Evolutionary conservation across 768 basidiomycete species (phyloP).

Genomic region (Dioszegia aurantiaca): DNA sequence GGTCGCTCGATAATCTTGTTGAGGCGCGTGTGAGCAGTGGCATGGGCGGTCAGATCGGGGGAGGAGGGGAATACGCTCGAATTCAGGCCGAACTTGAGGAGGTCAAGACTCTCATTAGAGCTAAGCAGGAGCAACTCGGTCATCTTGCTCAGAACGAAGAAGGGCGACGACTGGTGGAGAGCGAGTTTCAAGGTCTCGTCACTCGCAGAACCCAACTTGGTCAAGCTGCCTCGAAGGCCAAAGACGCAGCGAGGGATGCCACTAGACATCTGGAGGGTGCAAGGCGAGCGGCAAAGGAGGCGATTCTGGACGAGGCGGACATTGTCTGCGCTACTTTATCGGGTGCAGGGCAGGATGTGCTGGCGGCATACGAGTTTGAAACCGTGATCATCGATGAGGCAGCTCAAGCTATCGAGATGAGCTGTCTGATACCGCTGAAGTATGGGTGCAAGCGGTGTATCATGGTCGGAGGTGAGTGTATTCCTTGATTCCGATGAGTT

Average conservation of each 20-base stretch:
- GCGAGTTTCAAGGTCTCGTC: constrained; percentile 68
- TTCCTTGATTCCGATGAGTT: constrained; percentile 14
- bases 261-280: constrained; percentile 76
- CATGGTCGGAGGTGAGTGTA: constrained; percentile 76
- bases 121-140: constrained; percentile 64
- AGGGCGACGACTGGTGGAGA: constrained; percentile 61
- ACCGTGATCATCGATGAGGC: constrained; percentile 98
- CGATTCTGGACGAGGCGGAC: constrained; percentile 83
- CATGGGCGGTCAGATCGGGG: constrained; percentile 49
- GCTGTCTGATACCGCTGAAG: constrained; percentile 89
- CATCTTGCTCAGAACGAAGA: constrained; percentile 61
- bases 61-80: constrained; percentile 58
- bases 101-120: constrained; percentile 61
- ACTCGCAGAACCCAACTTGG: constrained; percentile 64
- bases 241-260: constrained; percentile 79
- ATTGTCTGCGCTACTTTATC: constrained; percentile 92
- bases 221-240: constrained; percentile 69
- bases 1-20: constrained; percentile 81
- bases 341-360: constrained; percentile 82
- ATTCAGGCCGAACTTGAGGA: constrained; percentile 69
- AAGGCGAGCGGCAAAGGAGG: constrained; percentile 67
- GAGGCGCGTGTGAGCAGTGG: constrained; percentile 58
- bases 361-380: constrained; percentile 80
- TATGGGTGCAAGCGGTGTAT: constrained; percentile 78
- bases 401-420: constrained; percentile 92